These are phyloP conservation scores for Suillus tomentosus DNA, from an alignment of 768 basidiomycete species.

Conservation along the genomic window DNA sequence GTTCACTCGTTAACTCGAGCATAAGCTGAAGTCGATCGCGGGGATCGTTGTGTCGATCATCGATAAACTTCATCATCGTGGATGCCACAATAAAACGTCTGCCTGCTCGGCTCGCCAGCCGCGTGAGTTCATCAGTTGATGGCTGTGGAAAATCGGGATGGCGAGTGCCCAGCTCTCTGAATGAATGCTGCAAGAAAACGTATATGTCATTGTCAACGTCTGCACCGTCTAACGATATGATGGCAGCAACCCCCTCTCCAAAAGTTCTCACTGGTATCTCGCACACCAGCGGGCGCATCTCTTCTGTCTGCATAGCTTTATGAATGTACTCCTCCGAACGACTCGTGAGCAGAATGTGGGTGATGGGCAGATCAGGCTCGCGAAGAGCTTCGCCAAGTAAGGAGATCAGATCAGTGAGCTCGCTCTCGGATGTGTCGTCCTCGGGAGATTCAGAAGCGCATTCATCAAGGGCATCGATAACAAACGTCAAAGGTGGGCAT, in stretches of 20 bases:
- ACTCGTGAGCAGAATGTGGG: not conserved
- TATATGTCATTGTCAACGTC: not conserved
- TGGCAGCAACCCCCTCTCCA: not conserved
- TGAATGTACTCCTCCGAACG: not conserved
- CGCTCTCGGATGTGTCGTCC: not conserved
- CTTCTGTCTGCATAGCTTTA: not conserved
- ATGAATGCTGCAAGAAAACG: not conserved
- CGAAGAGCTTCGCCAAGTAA: not conserved
- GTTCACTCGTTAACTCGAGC: not conserved
- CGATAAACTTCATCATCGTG: not conserved
- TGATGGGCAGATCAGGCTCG: not conserved
- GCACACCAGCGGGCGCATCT: not conserved
- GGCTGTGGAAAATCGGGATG: not conserved
- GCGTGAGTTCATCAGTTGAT: not conserved
- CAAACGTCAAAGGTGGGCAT: not conserved
- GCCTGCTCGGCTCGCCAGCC: not conserved
- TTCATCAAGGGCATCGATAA: not conserved
- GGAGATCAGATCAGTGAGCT: not conserved
- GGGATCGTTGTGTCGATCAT: not conserved
- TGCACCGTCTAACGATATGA: not conserved
- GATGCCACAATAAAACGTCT: not conserved
- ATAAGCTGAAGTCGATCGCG: not conserved
- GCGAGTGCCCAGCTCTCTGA: not conserved
- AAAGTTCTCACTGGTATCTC: not conserved
- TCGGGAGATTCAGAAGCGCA: not conserved